phyloP scores from a whole-genome alignment of 768 basidiomycete genomes.

The Hemileccinum impolitum region DNA sequence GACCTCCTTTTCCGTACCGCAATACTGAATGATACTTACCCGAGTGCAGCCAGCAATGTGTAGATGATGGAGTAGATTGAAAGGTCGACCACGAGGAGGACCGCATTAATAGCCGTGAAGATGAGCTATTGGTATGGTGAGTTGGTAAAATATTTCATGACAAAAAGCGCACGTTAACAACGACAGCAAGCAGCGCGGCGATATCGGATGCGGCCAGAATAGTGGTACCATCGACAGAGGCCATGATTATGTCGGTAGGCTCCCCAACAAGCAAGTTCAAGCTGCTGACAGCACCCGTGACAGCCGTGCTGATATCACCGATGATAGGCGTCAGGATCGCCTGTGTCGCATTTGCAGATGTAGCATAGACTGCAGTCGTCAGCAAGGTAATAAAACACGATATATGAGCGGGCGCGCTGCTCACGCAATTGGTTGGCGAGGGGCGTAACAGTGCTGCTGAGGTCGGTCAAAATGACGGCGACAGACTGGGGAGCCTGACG shows the following conservation, averaged over 20 bases:
- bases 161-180: conserved; percentile 5
- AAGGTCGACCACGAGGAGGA: conserved; percentile 8
- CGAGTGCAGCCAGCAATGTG: not conserved
- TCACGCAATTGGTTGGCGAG: conserved; percentile 6
- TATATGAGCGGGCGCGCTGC: not conserved
- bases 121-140: conserved; percentile 5
- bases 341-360: conserved; percentile 6
- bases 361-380: conserved; percentile 7
- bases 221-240: conserved; percentile 4
- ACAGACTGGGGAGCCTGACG: conserved; percentile 1
- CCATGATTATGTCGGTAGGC: not conserved
- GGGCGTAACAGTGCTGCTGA: conserved; percentile 1
- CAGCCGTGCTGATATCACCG: conserved; percentile 3
- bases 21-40: not conserved
- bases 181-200: not conserved
- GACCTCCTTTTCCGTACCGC: not conserved
- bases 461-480: not conserved
- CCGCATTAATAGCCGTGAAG: conserved; percentile 1
- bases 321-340: not conserved
- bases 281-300: conserved; percentile 1
- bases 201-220: conserved; percentile 3
- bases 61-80: not conserved
- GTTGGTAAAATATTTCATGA: not conserved
- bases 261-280: conserved; percentile 10
- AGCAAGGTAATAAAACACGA: not conserved